A percentile compares a stretch with the other conserved stretches of the same genome.
Conservation (phyloP, 495 filamentous ascomycete species). For the Aspergillus baeticus region DNA sequence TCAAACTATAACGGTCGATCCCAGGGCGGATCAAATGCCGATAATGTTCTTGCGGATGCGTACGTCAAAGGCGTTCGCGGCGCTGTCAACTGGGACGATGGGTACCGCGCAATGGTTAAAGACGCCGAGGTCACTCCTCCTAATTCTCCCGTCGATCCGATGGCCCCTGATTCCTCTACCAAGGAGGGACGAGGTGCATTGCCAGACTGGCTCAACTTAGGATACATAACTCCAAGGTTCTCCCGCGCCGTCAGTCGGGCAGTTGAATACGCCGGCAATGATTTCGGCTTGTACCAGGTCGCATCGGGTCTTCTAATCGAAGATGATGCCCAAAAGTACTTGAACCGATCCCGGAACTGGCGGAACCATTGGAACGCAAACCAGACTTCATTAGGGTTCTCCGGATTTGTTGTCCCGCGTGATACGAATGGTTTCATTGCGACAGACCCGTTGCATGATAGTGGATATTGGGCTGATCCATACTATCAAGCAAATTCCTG, state of each 20-base stretch:
- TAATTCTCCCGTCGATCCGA: constrained; percentile 62
- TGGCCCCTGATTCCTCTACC: constrained; percentile 60
- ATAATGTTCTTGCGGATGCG: constrained; percentile 73
- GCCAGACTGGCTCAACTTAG: constrained; percentile 63
- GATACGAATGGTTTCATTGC: constrained; percentile 53
- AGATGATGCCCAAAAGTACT: constrained; percentile 57
- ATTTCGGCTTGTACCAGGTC: constrained; percentile 59
- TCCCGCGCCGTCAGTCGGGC: constrained; percentile 62
- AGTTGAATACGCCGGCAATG: constrained; percentile 68
- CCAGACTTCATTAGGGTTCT: constrained; percentile 52
- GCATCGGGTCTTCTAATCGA: constrained; percentile 51
- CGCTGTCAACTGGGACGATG: constrained; percentile 67
- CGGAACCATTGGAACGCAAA: constrained; percentile 68
- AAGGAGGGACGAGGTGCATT: constrained; percentile 71
- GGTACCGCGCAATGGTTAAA: constrained; percentile 66
- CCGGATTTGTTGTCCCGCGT: constrained; percentile 66
- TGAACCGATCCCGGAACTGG: constrained; percentile 67
- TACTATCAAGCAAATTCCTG: constrained; percentile 67
- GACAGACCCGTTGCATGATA: constrained; percentile 51
- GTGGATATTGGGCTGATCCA: constrained; percentile 62
- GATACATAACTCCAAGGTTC: constrained; percentile 64
- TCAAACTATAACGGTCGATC: constrained; percentile 69
- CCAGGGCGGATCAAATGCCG: constrained; percentile 73
- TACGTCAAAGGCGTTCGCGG: constrained; percentile 69
- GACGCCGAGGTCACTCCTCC: constrained; percentile 63